Evolutionary conservation across 2,329 filamentous ascomycete genomes (phyloP).

Genomic region (Ustilaginoidea virens): DNA sequence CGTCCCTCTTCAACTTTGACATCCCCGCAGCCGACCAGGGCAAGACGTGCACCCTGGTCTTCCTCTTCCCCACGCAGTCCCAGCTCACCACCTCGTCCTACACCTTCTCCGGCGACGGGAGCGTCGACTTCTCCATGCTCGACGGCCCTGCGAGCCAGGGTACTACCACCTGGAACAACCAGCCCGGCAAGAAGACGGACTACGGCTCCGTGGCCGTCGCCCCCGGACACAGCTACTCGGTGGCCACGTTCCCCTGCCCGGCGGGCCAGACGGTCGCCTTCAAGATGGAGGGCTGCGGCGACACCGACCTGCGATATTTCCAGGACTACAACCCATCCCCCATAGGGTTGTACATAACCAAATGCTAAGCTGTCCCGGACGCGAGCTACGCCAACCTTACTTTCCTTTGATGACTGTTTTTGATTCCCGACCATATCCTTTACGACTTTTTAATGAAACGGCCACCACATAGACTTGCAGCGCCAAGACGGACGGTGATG

Average conservation of each 20-base stretch:
- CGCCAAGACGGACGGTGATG: too few relatives aligned
- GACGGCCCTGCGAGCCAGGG: conserved; percentile 23
- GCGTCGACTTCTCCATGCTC: conserved; percentile 36
- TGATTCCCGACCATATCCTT: too few relatives aligned
- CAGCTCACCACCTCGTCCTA: conserved; percentile 45
- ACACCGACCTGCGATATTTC: conserved; percentile 42
- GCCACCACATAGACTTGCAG: too few relatives aligned
- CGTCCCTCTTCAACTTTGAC: conserved; percentile 56
- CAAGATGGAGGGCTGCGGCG: conserved; percentile 31
- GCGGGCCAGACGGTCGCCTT: conserved; percentile 35
- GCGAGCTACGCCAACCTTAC: too few relatives aligned
- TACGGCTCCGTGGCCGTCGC: conserved; percentile 27
- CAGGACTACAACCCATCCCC: conserved; percentile 43
- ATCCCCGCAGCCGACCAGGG: conserved; percentile 36
- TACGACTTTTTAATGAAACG: too few relatives aligned
- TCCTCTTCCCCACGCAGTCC: conserved; percentile 42
- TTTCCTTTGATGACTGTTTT: too few relatives aligned
- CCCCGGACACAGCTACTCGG: conserved; percentile 37
- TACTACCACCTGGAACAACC: conserved; percentile 40
- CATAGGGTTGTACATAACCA: conserved; percentile 24
- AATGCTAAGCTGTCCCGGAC: conserved; percentile 14
- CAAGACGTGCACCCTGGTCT: conserved; percentile 47
- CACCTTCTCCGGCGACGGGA: conserved; percentile 30
- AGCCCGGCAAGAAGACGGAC: conserved; percentile 27
- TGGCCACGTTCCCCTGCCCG: conserved; percentile 38